These are phyloP conservation scores for Marchantia paleacea DNA, from an alignment of 225 moss, liverwort and hornwort genomes.

Conservation along the genomic window DNA sequence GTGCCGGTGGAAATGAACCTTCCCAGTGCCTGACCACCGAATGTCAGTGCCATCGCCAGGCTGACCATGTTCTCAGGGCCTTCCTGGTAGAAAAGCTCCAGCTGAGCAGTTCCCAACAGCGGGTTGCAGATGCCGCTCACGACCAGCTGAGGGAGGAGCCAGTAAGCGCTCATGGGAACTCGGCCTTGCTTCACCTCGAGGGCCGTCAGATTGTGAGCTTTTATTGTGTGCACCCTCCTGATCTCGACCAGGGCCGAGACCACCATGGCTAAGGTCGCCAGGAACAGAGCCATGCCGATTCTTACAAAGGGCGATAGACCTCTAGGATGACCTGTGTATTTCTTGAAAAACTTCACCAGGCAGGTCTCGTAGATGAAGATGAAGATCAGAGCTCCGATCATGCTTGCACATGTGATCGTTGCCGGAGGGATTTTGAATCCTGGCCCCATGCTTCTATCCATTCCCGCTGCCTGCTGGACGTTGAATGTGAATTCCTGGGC, in stretches of 20 bases:
- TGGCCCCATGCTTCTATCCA: conserved; percentile 32
- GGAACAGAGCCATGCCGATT: conserved; percentile 35
- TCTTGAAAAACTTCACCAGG: conserved; percentile 23
- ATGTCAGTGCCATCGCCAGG: conserved; percentile 55
- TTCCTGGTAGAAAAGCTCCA: conserved; percentile 67
- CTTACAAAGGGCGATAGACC: conserved; percentile 37
- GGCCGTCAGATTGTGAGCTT: neutral
- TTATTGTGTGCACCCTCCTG: conserved; percentile 32
- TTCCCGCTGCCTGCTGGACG: conserved; percentile 33
- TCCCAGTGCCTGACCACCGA: conserved; percentile 45
- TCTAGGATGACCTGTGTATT: conserved; percentile 34
- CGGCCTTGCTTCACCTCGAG: conserved; percentile 22
- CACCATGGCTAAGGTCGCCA: conserved; percentile 42
- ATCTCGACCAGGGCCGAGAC: conserved; percentile 51
- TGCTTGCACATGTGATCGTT: conserved; percentile 18
- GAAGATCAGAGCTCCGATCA: conserved; percentile 28
- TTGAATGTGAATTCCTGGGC: conserved; percentile 42
- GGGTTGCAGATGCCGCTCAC: conserved; percentile 59
- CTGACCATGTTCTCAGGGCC: conserved; percentile 70
- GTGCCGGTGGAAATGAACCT: conserved; percentile 33
- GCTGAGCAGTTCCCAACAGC: conserved; percentile 58
- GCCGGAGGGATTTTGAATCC: conserved; percentile 33
- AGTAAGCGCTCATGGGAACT: conserved; percentile 48
- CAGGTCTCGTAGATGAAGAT: conserved; percentile 25
- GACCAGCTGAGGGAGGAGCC: conserved; percentile 56